Evolutionary conservation across 495 filamentous ascomycete genomes (phyloP).

Genomic region (Penicillium cinerascens): DNA sequence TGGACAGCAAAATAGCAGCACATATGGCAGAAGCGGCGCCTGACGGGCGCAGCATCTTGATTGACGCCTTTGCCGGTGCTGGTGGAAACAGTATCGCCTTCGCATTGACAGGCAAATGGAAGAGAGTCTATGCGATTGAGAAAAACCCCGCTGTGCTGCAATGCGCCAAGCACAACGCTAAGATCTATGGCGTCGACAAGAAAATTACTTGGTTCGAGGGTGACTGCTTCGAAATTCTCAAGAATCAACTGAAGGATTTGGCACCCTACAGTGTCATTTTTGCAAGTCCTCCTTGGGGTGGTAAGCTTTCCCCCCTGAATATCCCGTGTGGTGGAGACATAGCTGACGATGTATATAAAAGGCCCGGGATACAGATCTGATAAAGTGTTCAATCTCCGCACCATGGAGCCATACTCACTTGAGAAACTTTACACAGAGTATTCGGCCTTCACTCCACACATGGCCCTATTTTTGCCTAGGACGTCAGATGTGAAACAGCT

Average conservation of each 20-base stretch:
- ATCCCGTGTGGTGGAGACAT: neutral
- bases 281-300: slow-evolving; percentile 94
- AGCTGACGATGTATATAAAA: slow-evolving; percentile 23
- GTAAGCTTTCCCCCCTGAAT: slow-evolving; percentile 38
- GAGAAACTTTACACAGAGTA: slow-evolving; percentile 58
- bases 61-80: slow-evolving; percentile 88
- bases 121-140: slow-evolving; percentile 82
- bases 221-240: slow-evolving; percentile 69
- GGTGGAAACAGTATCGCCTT: slow-evolving; percentile 97
- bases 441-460: slow-evolving; percentile 43
- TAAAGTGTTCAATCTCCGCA: slow-evolving; percentile 75
- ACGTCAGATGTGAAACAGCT: slow-evolving; percentile 85
- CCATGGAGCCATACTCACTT: slow-evolving; percentile 84
- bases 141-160: slow-evolving; percentile 68
- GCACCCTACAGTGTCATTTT: slow-evolving; percentile 65
- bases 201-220: slow-evolving; percentile 81
- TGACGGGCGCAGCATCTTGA: slow-evolving; percentile 53
- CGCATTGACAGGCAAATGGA: slow-evolving; percentile 71
- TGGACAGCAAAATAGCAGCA: slow-evolving; percentile 67
- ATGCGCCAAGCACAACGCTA: slow-evolving; percentile 90
- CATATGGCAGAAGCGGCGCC: slow-evolving; percentile 59
- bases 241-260: slow-evolving; percentile 46
- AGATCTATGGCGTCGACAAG: slow-evolving; percentile 75
- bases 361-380: slow-evolving; percentile 75
- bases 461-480: slow-evolving; percentile 81